Percentiles rank a stretch among this genome's conserved stretches.
Conservation (phyloP, 257 asterid genomes). For the Asclepias syriaca region DNA sequence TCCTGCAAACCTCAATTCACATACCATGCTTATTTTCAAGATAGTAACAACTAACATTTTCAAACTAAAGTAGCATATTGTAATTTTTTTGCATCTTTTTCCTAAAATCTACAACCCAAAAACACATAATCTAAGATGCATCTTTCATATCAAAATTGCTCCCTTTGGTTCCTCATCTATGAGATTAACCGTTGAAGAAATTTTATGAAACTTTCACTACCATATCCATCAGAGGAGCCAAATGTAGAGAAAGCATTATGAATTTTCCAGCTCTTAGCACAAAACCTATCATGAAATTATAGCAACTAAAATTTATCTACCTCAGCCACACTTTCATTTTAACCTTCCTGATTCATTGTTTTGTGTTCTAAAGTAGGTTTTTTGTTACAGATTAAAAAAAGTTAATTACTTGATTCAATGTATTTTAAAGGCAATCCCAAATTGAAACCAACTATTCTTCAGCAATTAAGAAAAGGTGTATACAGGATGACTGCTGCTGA, state of each 20-base stretch:
- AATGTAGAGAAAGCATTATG: background rate
- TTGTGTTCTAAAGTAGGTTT: background rate
- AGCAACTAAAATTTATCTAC: background rate
- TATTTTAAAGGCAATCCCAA: background rate
- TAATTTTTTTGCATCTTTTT: background rate
- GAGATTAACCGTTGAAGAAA: background rate
- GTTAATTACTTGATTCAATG: background rate
- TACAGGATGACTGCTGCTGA: background rate
- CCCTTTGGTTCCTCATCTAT: background rate
- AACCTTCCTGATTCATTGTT: background rate
- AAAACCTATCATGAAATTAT: background rate
- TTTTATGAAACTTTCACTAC: background rate
- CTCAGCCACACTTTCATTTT: background rate
- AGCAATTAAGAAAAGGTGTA: background rate
- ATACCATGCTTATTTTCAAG: background rate
- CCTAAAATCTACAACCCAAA: background rate
- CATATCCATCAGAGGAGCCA: background rate
- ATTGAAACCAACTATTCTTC: background rate
- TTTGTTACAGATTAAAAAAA: background rate
- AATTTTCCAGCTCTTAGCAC: background rate
- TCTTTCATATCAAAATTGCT: background rate
- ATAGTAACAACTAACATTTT: background rate
- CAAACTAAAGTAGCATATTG: background rate
- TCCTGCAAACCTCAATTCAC: conserved; percentile 41
- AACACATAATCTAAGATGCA: background rate